Conservation (phyloP, 345 rosid genomes). For the Hirschfeldia incana region DNA sequence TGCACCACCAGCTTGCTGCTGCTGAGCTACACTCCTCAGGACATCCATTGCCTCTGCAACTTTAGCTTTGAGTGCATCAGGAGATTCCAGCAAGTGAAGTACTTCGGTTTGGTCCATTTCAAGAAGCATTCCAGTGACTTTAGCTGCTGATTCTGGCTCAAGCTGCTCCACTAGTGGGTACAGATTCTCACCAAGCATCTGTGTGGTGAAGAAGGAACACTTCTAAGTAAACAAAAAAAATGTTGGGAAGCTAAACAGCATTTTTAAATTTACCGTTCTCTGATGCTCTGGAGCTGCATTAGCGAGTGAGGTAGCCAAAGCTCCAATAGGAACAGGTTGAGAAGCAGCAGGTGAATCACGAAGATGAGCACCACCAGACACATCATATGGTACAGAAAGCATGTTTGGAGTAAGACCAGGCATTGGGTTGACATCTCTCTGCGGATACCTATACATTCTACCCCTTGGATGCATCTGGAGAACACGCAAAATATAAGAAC, state of each 20-base stretch:
- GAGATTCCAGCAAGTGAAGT: slow-evolving; percentile 63
- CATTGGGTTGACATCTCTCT: slow-evolving; percentile 54
- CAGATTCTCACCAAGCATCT: slow-evolving; percentile 66
- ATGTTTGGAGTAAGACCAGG: slow-evolving; percentile 76
- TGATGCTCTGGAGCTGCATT: slow-evolving; percentile 85
- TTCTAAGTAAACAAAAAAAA: not conserved
- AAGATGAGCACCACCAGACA: slow-evolving; percentile 57
- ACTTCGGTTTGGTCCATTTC: slow-evolving; percentile 70
- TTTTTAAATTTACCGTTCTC: slow-evolving; percentile 60
- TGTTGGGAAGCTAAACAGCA: not conserved
- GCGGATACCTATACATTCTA: slow-evolving; percentile 71
- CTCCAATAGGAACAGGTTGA: slow-evolving; percentile 77
- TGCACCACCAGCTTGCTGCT: slow-evolving; percentile 50
- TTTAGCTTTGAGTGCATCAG: slow-evolving; percentile 58
- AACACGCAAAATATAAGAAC: slow-evolving; percentile 1
- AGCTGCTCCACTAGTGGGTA: slow-evolving; percentile 67
- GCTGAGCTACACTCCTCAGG: slow-evolving; percentile 52
- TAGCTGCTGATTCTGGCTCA: slow-evolving; percentile 50
- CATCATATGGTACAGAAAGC: slow-evolving; percentile 71
- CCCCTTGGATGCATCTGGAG: slow-evolving; percentile 79
- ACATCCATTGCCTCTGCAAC: slow-evolving; percentile 62
- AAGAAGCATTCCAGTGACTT: slow-evolving; percentile 64
- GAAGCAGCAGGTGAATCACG: slow-evolving; percentile 60
- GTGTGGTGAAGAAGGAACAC: not conserved
- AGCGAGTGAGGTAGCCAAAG: slow-evolving; percentile 87